Evolutionary conservation across 2,329 filamentous ascomycete genomes (phyloP), one percentile per base, ranked within the genome.

Genomic region (Fusarium anthophilum): DNA sequence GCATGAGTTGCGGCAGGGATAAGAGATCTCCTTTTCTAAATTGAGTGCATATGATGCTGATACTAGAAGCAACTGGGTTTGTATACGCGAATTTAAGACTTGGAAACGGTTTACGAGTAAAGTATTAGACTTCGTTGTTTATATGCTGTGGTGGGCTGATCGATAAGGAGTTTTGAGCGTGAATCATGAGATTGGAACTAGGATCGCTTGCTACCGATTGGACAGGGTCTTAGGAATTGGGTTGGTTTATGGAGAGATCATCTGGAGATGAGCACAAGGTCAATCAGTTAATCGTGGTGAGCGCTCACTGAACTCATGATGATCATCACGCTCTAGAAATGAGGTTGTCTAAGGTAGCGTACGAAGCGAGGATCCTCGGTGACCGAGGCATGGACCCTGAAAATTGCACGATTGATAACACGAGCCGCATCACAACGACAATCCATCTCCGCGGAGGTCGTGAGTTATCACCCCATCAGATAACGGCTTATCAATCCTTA

Each of bases 131-230:
- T 8, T 15, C 26, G 44, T 47, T 48, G 45, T 22, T 30, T 17
- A 22, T 17, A 30, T 51, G 62, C 32, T 59, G 45, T 30, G 54
- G 70, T 74, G 71, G 70, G 66, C 63, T 74, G 72, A 72, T 66
- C 69, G 67, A 69, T 71, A 72, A 63, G 67, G 53, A 50, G 63
- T 22, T 45, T 28, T 28, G n/a, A 32, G 38, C 14, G 30, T 63
- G 54, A 70, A 58, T 61, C 66, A 60, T 15, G 44, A 73, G 66
- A 68, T 57, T 44, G 18, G 37, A 26, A 45, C 54, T 54, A n/a
- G 51, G 66, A 51, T 56, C 14, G 22, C 41, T 24, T 51, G 26
- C 30, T 35, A 37, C 38, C 38, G 51, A 63, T 66, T 63, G 37
- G 57, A 38, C 22, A n/a, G 39, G 24, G 6, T 38, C 4, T 22